Base-by-base conservation (phyloP, 164 flowering plant species). In the Stephania japonica region DNA sequence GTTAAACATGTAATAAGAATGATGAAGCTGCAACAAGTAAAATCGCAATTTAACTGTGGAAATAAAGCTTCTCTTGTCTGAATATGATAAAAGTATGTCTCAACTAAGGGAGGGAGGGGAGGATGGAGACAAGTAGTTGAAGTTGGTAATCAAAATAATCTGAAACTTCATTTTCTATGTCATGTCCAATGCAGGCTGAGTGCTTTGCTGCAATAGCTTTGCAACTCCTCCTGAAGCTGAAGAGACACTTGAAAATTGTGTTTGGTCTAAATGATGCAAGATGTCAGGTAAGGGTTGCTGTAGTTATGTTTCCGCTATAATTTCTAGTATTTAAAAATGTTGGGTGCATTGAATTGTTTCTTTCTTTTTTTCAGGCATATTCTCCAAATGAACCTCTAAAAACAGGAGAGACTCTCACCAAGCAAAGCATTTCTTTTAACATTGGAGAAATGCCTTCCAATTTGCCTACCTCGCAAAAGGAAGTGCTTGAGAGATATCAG, bases 191-290 rank as follows among this genome's bases (percentile, higher is more conserved):
- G 18, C 92, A 95, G 99, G 89, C 73, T n/a, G 89, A 82, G 70
- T 89, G 90, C 77, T 84, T 88, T 13, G 81, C 88, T 42, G 97
- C 99, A 70, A 84, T 81, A 47, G 95, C 98, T 56, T 70, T 95
- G 84, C 98, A 89, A 77, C 92, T 95, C 75, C 92, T 95, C 68
- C 65, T 95, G 77, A 93, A 83, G 83, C 85, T 95, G 25, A 95
- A 95, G 86, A 85, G 98, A 80, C 89, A 95, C 82, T 81, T 95
- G 24, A 95, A 95, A 76, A 86, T 90, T 78, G 82, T 89, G 64
- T 91, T 88, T 75, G 79, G 84, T 79, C 78, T 95, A 70, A 84
- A 89, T 86, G 97, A 95, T 85, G 86, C 86, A 2, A 88, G 97
- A 50, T 95, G 99, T 77, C 98, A 95, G 92, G 99, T 90, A 80